phyloP scores from a whole-genome alignment of 441 rosid species.

The Arabidopsis hybrid region DNA sequence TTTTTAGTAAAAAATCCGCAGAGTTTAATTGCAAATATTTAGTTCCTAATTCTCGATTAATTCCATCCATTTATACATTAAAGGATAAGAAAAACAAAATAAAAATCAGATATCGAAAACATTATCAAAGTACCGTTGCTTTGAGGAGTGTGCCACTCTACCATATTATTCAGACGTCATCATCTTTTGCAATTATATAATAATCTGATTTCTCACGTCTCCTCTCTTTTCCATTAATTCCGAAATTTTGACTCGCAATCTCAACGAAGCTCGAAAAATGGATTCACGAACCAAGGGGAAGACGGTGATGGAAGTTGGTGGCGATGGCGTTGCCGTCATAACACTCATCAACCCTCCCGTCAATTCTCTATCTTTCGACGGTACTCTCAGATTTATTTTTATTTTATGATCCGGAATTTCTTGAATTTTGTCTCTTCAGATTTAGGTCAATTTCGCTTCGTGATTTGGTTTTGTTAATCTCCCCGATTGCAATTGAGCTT shows the following conservation, averaged over 20 bases:
- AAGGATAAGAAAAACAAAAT: background rate
- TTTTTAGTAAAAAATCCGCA: background rate
- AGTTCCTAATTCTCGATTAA: background rate
- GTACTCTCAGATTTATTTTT: constrained; percentile 45
- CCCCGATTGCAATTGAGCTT: constrained; percentile 6
- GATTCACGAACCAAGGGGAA: constrained; percentile 59
- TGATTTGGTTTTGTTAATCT: constrained; percentile 1
- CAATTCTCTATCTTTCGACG: constrained; percentile 88
- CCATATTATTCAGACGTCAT: constrained; percentile 20
- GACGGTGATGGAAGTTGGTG: constrained; percentile 80
- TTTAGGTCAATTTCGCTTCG: constrained; percentile 23
- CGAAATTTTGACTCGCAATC: constrained; percentile 29
- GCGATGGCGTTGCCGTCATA: constrained; percentile 87
- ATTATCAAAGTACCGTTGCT: constrained; percentile 32
- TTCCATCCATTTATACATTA: background rate
- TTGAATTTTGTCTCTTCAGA: constrained; percentile 13
- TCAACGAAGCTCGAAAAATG: constrained; percentile 37
- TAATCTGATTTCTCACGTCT: constrained; percentile 8
- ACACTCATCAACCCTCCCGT: constrained; percentile 95
- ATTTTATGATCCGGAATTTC: background rate
- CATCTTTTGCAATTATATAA: background rate
- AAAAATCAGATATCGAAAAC: constrained; percentile 29
- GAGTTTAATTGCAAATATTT: background rate
- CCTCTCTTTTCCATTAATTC: background rate
- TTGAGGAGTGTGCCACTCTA: constrained; percentile 46